Evolutionary conservation across 768 basidiomycete species (phyloP), one percentile per base, ranked within the genome.

Genomic region (Mrakia gelida): DNA sequence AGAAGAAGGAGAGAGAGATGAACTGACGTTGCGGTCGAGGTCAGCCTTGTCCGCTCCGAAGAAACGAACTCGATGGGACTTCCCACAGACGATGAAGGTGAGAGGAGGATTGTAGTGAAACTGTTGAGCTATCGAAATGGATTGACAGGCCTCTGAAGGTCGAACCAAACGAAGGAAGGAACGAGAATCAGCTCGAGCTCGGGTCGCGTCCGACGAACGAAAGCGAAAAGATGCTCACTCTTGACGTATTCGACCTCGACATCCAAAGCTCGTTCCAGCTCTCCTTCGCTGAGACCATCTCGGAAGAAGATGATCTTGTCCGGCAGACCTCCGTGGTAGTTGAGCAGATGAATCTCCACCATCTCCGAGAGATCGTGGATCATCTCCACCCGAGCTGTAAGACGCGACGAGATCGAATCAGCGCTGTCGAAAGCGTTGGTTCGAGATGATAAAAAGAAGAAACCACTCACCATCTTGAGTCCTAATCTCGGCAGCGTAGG

Each of bases 241-340:
- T 61, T 61, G 16, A 61, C 59, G 9, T 26, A 26, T 7, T 16
- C 59, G 3, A 61, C 59, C 59, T 61, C 59, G 59, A 61, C 4
- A 30, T 61, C 59, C n/a, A 61, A 23, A 30, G 30, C 59, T 10
- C 59, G 23, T 8, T 61, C 59, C 6, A 61, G 59, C 30, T 61
- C 59, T 26, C 59, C 59, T 30, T 61, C 59, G n/a, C n/a, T n/a
- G 16, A 61, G n/a, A 5, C 59, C 59, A 23, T 61, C 59, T 26
- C 59, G 59, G 59, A 61, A 61, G n/a, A 61, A n/a, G 59, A 61
- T 15, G 59, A 61, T 61, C 59, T 61, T 61, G 59, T 61, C 59
- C 3, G 59, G 59, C 13, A 61, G 59, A 30, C 59, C 59, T 26
- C 59, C 59, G 2, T 26, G 13, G 59, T 61, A 61, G 59, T 61